These are phyloP conservation scores for Rhodotorula sphaerocarpa DNA, from an alignment of 768 basidiomycete species.

Conservation along the genomic window DNA sequence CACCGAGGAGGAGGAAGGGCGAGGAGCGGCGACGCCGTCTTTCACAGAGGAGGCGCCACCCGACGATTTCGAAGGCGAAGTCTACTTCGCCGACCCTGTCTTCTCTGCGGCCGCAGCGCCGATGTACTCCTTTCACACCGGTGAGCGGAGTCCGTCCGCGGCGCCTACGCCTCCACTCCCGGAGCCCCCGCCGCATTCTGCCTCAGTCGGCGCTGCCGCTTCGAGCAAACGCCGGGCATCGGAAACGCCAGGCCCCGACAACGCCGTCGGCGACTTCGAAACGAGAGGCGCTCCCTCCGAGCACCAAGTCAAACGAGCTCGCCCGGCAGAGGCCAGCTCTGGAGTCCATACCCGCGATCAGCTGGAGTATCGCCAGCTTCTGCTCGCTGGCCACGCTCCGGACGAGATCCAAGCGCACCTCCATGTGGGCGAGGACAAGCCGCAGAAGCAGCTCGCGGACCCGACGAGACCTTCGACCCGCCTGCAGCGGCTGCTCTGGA, in stretches of 20 bases:
- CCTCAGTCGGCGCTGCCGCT: too few relatives aligned
- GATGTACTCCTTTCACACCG: background rate
- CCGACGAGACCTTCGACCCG: slow-evolving; percentile 3
- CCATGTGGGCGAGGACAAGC: too few relatives aligned
- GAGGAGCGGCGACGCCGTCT: too few relatives aligned
- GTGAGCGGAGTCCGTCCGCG: too few relatives aligned
- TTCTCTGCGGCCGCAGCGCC: background rate
- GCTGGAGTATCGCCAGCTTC: slow-evolving; percentile 2
- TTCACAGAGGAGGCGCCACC: background rate
- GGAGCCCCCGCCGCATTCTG: too few relatives aligned
- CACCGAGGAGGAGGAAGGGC: too few relatives aligned
- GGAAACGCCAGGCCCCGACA: too few relatives aligned
- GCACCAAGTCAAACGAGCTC: background rate
- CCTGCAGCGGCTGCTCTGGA: slow-evolving; percentile 11
- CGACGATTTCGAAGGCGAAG: background rate
- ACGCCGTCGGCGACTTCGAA: background rate
- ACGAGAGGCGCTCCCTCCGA: background rate
- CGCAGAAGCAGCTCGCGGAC: too few relatives aligned
- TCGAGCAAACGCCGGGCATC: too few relatives aligned
- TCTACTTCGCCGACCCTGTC: background rate
- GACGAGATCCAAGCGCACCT: slow-evolving; percentile 1
- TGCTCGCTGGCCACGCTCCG: slow-evolving; percentile 12
- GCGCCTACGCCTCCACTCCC: too few relatives aligned
- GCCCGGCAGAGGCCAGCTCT: background rate
- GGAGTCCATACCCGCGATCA: too few relatives aligned